A percentile compares a stretch with the other conserved stretches of the same genome.
phyloP scores from a whole-genome alignment of 140 eudicot genomes.

The Ambrosia hybrid region DNA sequence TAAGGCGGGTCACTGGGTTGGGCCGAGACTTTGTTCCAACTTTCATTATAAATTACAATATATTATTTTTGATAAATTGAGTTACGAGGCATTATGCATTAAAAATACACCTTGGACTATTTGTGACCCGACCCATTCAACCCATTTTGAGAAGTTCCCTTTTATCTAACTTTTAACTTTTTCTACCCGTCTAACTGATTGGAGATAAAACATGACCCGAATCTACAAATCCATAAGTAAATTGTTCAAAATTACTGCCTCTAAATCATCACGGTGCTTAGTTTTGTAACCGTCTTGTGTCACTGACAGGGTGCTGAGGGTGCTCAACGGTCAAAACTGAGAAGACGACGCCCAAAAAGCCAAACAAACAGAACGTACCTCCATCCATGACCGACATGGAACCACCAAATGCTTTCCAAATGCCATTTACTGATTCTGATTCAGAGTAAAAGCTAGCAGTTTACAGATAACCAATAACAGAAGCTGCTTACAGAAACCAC shows the following conservation, averaged over 20 bases:
- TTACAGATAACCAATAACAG: neutral
- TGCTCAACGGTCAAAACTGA: conserved; percentile 34
- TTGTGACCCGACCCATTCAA: no score
- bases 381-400: conserved; percentile 72
- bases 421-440: conserved; percentile 73
- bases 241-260: neutral
- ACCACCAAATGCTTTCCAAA: conserved; percentile 74
- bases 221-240: no score
- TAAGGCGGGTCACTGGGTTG: no score
- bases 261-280: conserved; percentile 1
- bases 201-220: no score
- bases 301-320: conserved; percentile 52
- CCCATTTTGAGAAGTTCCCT: no score
- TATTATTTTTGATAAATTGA: no score
- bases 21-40: no score
- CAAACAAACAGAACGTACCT: conserved; percentile 41
- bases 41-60: no score
- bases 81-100: neutral
- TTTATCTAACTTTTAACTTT: no score
- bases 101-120: neutral
- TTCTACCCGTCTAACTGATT: no score
- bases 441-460: conserved; percentile 42
- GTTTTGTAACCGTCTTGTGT: conserved; percentile 1
- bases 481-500: conserved; percentile 14
- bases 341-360: conserved; percentile 52